These are phyloP conservation scores for Apocynum venetum DNA, from an alignment of 257 asterid species.

Conservation along the genomic window DNA sequence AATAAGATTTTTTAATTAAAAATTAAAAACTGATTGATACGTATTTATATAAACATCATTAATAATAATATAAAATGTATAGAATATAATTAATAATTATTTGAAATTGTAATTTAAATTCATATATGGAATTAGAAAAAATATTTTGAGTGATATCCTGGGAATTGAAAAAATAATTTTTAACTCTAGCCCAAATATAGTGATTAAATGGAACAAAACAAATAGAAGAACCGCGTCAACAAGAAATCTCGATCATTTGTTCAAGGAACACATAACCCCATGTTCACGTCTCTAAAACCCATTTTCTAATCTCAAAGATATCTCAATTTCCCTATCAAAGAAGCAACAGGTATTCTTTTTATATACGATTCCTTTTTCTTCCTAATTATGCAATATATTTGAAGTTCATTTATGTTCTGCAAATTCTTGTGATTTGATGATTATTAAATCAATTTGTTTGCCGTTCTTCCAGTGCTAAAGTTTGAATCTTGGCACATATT, in stretches of 20 bases:
- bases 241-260: background rate
- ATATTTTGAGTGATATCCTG: too few relatives aligned
- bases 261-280: background rate
- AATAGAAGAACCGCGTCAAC: background rate
- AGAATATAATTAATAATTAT: too few relatives aligned
- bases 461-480: background rate
- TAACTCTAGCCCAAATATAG: too few relatives aligned
- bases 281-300: conserved; percentile 2
- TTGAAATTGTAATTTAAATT: too few relatives aligned
- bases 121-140: too few relatives aligned
- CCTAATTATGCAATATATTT: background rate
- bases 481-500: conserved; percentile 1
- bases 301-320: background rate
- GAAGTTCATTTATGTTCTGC: background rate
- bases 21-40: too few relatives aligned
- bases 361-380: background rate
- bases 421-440: background rate
- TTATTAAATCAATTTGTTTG: background rate
- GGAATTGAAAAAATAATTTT: too few relatives aligned
- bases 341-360: conserved; percentile 11
- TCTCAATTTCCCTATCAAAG: background rate
- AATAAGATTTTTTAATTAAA: too few relatives aligned
- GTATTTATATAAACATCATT: too few relatives aligned
- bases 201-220: background rate
- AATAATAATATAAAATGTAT: too few relatives aligned